These are phyloP conservation scores for Clavispora carvajalis DNA, from an alignment of 805 yeast species.

Conservation along the genomic window DNA sequence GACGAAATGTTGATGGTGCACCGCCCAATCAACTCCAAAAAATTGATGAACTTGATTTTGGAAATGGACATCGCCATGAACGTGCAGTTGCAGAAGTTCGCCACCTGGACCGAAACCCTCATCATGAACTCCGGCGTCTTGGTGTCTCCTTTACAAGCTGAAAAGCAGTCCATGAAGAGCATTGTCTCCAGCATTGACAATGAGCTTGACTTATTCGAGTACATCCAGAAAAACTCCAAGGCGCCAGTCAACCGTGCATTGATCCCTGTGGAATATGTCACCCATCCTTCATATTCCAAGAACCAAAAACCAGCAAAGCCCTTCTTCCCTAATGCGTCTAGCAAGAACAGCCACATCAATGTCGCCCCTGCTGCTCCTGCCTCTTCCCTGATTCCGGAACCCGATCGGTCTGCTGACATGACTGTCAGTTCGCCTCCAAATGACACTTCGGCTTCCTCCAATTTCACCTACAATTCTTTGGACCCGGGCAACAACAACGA, in stretches of 20 bases:
- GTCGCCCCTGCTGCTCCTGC: not conserved
- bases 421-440: not conserved
- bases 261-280: slow-evolving; percentile 64
- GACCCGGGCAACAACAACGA: slow-evolving; percentile 28
- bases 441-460: slow-evolving; percentile 3
- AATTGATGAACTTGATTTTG: slow-evolving; percentile 68
- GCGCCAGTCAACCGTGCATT: slow-evolving; percentile 39
- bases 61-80: slow-evolving; percentile 89
- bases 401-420: not conserved
- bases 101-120: slow-evolving; percentile 80
- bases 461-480: slow-evolving; percentile 19
- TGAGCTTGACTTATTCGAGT: slow-evolving; percentile 75
- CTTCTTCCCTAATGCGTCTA: slow-evolving; percentile 22
- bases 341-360: slow-evolving; percentile 1
- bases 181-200: slow-evolving; percentile 76
- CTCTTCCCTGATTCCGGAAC: not conserved
- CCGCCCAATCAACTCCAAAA: slow-evolving; percentile 72
- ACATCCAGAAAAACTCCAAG: slow-evolving; percentile 46
- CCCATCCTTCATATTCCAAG: slow-evolving; percentile 58
- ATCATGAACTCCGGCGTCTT: slow-evolving; percentile 81
- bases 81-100: slow-evolving; percentile 81
- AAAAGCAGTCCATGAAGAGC: slow-evolving; percentile 63
- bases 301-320: slow-evolving; percentile 28
- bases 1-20: slow-evolving; percentile 65
- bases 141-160: slow-evolving; percentile 62